A percentile compares a stretch with the other conserved stretches of the same genome.
Evolutionary conservation across 106 monocot genomes (phyloP).

Genomic region (Hemerocallis citrina): DNA sequence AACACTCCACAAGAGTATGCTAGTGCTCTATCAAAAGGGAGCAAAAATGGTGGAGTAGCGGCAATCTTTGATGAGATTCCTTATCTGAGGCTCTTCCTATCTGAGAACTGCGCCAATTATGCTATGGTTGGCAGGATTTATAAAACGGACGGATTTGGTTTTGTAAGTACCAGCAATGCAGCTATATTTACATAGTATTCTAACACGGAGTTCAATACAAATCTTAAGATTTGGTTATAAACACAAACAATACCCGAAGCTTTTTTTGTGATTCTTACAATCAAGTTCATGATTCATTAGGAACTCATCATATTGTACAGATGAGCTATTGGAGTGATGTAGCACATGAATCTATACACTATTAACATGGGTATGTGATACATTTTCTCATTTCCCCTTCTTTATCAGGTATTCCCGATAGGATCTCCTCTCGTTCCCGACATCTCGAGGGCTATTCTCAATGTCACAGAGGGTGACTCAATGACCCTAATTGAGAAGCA

Average conservation of each 20-base stretch:
- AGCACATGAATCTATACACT: background rate
- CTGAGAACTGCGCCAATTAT: constrained; percentile 16
- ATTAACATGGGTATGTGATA: background rate
- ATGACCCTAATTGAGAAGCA: constrained; percentile 47
- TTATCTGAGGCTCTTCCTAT: constrained; percentile 51
- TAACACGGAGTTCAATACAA: too few relatives aligned
- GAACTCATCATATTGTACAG: too few relatives aligned
- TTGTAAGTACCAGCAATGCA: too few relatives aligned
- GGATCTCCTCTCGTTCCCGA: constrained; percentile 47
- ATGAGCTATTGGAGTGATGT: too few relatives aligned
- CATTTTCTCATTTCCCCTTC: background rate
- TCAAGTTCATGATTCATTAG: background rate
- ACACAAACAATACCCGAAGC: too few relatives aligned
- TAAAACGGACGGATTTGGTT: constrained; percentile 50
- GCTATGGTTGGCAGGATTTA: constrained; percentile 40
- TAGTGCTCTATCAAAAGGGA: constrained; percentile 21
- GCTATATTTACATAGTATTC: too few relatives aligned
- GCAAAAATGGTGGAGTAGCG: constrained; percentile 14
- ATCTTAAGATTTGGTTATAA: too few relatives aligned
- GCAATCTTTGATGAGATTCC: constrained; percentile 62
- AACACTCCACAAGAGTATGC: constrained; percentile 19
- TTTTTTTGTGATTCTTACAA: background rate
- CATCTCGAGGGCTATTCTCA: constrained; percentile 53
- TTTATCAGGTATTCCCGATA: constrained; percentile 46
- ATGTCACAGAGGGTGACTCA: constrained; percentile 37